These are phyloP conservation scores for Daldinia grandis DNA, from an alignment of 495 filamentous ascomycete species.

Conservation along the genomic window DNA sequence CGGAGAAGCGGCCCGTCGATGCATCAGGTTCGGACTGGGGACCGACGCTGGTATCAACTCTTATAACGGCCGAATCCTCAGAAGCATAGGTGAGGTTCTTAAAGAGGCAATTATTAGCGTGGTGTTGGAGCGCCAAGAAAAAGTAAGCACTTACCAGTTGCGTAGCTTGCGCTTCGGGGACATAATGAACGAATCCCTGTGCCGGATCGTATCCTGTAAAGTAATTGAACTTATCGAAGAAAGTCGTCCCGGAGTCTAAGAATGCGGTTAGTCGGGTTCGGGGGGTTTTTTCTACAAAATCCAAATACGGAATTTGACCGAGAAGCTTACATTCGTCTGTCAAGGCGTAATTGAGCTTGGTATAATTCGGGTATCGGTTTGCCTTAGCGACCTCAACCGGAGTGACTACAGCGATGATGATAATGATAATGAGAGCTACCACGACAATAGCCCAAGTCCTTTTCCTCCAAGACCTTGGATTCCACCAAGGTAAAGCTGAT, in stretches of 20 bases:
- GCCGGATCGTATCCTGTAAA: slow-evolving; percentile 48
- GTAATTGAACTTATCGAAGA: slow-evolving; percentile 66
- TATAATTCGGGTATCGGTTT: slow-evolving; percentile 51
- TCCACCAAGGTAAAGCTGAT: slow-evolving; percentile 50
- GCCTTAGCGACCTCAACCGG: slow-evolving; percentile 64
- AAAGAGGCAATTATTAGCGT: slow-evolving; percentile 50
- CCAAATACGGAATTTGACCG: background rate
- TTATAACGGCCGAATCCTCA: slow-evolving; percentile 52
- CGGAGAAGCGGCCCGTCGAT: slow-evolving; percentile 61
- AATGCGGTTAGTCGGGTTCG: slow-evolving; percentile 15
- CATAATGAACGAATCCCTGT: slow-evolving; percentile 57
- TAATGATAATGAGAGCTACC: slow-evolving; percentile 49
- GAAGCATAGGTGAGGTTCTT: slow-evolving; percentile 66
- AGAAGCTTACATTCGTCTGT: slow-evolving; percentile 48
- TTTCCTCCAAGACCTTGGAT: slow-evolving; percentile 61
- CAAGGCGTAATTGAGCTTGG: slow-evolving; percentile 48
- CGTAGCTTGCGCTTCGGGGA: slow-evolving; percentile 39
- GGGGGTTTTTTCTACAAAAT: too few relatives aligned
- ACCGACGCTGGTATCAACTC: slow-evolving; percentile 56
- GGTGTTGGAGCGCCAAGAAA: slow-evolving; percentile 48
- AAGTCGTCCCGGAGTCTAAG: slow-evolving; percentile 54
- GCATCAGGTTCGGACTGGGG: slow-evolving; percentile 43
- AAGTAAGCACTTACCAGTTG: slow-evolving; percentile 37
- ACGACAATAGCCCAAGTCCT: slow-evolving; percentile 54
- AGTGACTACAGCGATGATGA: slow-evolving; percentile 57